These are phyloP conservation scores for Floccularia luteovirens DNA, from an alignment of 768 basidiomycete genomes.

Conservation along the genomic window DNA sequence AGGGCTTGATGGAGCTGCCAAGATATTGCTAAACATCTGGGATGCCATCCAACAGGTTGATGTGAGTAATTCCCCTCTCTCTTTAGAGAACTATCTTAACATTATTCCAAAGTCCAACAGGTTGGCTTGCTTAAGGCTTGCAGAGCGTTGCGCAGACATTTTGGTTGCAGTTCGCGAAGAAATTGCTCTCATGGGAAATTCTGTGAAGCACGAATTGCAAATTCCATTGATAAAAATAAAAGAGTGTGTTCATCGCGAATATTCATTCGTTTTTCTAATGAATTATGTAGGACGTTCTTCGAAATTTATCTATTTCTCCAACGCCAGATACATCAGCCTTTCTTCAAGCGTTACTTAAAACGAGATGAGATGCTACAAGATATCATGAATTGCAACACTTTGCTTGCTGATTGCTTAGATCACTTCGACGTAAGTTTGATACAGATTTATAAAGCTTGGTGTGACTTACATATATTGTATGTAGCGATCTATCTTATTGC, in stretches of 20 bases:
- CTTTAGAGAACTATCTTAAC: background rate
- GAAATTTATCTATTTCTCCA: constrained; percentile 32
- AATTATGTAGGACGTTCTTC: constrained; percentile 18
- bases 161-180: constrained; percentile 49
- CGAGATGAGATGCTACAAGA: constrained; percentile 48
- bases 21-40: constrained; percentile 45
- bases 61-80: constrained; percentile 25
- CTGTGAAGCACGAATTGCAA: constrained; percentile 32
- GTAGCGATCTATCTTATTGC: constrained; percentile 27
- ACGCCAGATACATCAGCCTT: constrained; percentile 43
- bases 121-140: constrained; percentile 48
- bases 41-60: constrained; percentile 44
- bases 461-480: constrained; percentile 27
- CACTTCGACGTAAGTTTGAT: constrained; percentile 1
- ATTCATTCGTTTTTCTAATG: no score
- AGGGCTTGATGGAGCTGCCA: constrained; percentile 41
- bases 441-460: background rate
- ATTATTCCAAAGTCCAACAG: constrained; percentile 39
- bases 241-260: constrained; percentile 21
- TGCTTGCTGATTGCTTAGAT: constrained; percentile 7
- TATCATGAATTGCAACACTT: constrained; percentile 12
- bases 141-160: constrained; percentile 53
- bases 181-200: constrained; percentile 33
- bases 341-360: constrained; percentile 57
- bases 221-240: constrained; percentile 39